Base-by-base conservation (phyloP, 2,329 filamentous ascomycete genomes). In the Emmonsiellopsis sp. region DNA sequence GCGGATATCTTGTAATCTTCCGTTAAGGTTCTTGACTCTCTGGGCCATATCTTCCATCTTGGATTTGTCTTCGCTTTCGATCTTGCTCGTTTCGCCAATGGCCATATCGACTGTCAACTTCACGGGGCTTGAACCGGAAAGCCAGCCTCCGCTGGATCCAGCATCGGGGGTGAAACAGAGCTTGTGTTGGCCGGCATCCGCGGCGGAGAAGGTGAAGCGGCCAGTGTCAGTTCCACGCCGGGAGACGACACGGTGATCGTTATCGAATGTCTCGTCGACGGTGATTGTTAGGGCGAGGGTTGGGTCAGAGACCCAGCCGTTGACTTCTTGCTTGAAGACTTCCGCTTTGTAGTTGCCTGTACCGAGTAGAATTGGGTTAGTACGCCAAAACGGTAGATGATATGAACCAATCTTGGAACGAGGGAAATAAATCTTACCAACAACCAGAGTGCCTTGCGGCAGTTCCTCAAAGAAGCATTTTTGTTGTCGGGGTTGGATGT, bases 381-480 rank as follows among this genome's bases (percentile, higher is more conserved):
- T 33, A 49, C 34, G 13, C n/a, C 7, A 34, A 2, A 13, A 50
- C 14, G 17, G 39, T 7, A 14, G 9, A 31, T 31, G 5, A 13
- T 17, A 27, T 21, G 33, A 5, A 31, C 14, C 39, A 2, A 21
- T 8, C 5, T 42, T 39, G 44, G 36, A 11, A 13, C 2, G n/a
- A 17, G 17, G 4, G 7, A 40, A 21, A 31, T 42, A 32, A 27
- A 27, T 27, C 51, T 53, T 42, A 85, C 83, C 93, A 55, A 96
- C 91, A 53, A 98, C 92, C 55, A 98, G 77, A 11, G 93, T 97
- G 71, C 95, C 92, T 78, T 97, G 96, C 60, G 93, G 91, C 55
- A 98, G 81, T 73, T 97, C 92, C 76, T 98, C 93, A 75, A 87
- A 95, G 83, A 98, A 98, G 75, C 93, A 98, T 76, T 94, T 96